Evolutionary conservation across 2,329 filamentous ascomycete genomes (phyloP), one percentile per base, ranked within the genome.

Genomic region (Cercospora canescens): DNA sequence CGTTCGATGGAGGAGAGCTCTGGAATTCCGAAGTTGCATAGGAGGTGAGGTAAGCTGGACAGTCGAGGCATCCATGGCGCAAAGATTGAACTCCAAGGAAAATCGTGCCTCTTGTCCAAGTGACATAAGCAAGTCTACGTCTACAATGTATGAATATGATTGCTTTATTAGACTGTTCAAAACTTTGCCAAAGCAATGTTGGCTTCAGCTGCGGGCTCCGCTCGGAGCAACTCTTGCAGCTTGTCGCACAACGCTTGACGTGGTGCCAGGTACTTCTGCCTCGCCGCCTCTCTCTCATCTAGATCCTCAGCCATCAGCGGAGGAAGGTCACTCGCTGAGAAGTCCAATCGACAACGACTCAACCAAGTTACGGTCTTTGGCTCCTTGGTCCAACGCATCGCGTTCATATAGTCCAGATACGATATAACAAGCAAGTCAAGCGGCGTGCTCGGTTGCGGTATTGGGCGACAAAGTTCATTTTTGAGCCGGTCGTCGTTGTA

Each of bases 371-470:
- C 24, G 2, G 67, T 67, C 54, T 67, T 62, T 0, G 64, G 60
- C 11, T 66, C 60, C 3, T 16, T 1, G 8, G 26, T 32, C 69
- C 70, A 72, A 12, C 24, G 12, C 26, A 68, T 18, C n/a, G 41
- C 56, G 34, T 68, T 69, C 12, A 52, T 32, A 32, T 67, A 48
- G 3, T 34, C 55, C 21, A 65, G 64, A 30, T 65, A 34, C 1
- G 45, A 60, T 12, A 61, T 37, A 14, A 65, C n/a, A 5, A 64
- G 37, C 28, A 37, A 63, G 14, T 71, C 68, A 8, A 62, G 32
- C n/a, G 58, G 32, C 9, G 64, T 34, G 39, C 65, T 63, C 8
- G 70, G 70, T 56, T 70, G 67, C 35, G 65, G 60, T 6, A 69
- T 34, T 1, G 62, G 57, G 35, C 50, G 54, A 32, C 62, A 67